Percentiles rank a stretch among this genome's conserved stretches.
Conservation (phyloP, 2,329 filamentous ascomycete species). For the Ascochyta koolunga region DNA sequence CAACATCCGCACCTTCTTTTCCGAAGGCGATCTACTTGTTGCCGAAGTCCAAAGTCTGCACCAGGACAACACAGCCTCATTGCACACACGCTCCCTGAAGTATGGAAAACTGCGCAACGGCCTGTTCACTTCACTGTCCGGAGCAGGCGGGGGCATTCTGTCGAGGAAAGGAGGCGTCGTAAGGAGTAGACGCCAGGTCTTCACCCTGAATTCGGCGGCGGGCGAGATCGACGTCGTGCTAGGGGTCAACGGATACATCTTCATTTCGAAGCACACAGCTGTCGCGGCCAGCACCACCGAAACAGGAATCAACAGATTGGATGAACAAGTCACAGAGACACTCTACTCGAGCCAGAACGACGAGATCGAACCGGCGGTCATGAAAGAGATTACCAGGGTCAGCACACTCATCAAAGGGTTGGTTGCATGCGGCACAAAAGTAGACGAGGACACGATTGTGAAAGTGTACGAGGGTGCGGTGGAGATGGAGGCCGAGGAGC, state of each 20-base stretch:
- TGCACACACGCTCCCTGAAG: constrained; percentile 89
- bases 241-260: constrained; percentile 96
- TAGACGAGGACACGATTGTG: constrained; percentile 89
- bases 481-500: constrained; percentile 70
- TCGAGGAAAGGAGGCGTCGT: constrained; percentile 73
- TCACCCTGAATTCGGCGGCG: constrained; percentile 68
- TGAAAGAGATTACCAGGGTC: constrained; percentile 86
- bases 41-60: constrained; percentile 93
- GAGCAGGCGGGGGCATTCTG: constrained; percentile 70
- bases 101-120: constrained; percentile 97
- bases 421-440: constrained; percentile 79
- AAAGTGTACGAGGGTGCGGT: constrained; percentile 82
- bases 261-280: constrained; percentile 85
- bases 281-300: constrained; percentile 58
- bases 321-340: constrained; percentile 82
- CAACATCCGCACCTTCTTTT: constrained; percentile 96
- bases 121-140: constrained; percentile 80
- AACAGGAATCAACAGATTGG: constrained; percentile 78
- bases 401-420: constrained; percentile 81
- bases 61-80: constrained; percentile 79
- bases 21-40: constrained; percentile 90
- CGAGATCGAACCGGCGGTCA: constrained; percentile 73
- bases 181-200: constrained; percentile 81
- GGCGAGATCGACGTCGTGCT: constrained; percentile 83
- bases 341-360: constrained; percentile 98